phyloP scores from a whole-genome alignment of 2,329 filamentous ascomycete genomes.

The Ophiocordyceps camponoti-floridani region DNA sequence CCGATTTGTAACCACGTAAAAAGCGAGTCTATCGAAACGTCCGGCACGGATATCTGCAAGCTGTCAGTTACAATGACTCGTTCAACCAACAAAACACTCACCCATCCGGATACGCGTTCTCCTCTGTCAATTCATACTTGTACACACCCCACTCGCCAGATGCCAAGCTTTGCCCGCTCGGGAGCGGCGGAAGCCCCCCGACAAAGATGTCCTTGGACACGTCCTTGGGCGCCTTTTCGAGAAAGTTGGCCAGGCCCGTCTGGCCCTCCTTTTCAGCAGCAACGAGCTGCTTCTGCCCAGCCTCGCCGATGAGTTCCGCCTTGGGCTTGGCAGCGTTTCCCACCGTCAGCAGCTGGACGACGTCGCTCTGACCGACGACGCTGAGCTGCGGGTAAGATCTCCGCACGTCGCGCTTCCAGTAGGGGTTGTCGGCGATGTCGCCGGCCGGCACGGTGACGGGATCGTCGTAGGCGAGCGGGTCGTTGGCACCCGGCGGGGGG shows the following conservation, averaged over 20 bases:
- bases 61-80: background rate
- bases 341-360: slow-evolving; percentile 68
- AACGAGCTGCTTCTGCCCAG: slow-evolving; percentile 46
- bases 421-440: slow-evolving; percentile 24
- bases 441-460: slow-evolving; percentile 39
- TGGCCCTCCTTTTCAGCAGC: slow-evolving; percentile 58
- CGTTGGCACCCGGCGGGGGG: slow-evolving; percentile 38
- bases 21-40: slow-evolving; percentile 29
- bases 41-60: slow-evolving; percentile 44
- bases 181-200: slow-evolving; percentile 72
- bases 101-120: slow-evolving; percentile 54
- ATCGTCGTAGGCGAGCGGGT: slow-evolving; percentile 20
- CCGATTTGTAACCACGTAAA: background rate
- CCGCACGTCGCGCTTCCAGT: slow-evolving; percentile 81
- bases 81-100: slow-evolving; percentile 24
- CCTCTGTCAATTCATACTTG: slow-evolving; percentile 44
- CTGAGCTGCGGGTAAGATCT: slow-evolving; percentile 67
- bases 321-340: slow-evolving; percentile 70
- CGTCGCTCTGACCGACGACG: slow-evolving; percentile 67
- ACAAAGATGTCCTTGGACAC: slow-evolving; percentile 48
- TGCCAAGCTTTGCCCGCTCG: slow-evolving; percentile 45
- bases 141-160: slow-evolving; percentile 45
- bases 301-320: slow-evolving; percentile 58
- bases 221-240: slow-evolving; percentile 40
- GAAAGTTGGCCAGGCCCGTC: slow-evolving; percentile 53